Conservation (phyloP, 305 asterid species). For the Salvia sclarea region DNA sequence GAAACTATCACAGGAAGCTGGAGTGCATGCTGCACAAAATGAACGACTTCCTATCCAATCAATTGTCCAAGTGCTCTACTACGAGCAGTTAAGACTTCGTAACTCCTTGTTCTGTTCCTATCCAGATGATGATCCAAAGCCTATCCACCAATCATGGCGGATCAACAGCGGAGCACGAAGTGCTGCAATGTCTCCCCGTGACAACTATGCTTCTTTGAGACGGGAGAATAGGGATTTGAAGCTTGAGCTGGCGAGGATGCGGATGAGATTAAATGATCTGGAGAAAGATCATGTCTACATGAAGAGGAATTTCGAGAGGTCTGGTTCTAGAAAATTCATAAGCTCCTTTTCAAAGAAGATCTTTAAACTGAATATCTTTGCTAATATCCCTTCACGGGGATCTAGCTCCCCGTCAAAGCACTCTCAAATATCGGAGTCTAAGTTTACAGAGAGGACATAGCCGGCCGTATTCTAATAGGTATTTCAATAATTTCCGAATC, state of each 20-base stretch:
- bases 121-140: constrained; percentile 80
- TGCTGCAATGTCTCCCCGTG: constrained; percentile 91
- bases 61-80: constrained; percentile 85
- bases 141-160: constrained; percentile 81
- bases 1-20: constrained; percentile 89
- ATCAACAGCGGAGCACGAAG: constrained; percentile 89
- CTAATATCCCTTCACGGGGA: constrained; percentile 58
- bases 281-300: constrained; percentile 65
- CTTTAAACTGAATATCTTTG: constrained; percentile 69
- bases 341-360: constrained; percentile 75
- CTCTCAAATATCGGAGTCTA: constrained; percentile 72
- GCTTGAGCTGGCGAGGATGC: constrained; percentile 84
- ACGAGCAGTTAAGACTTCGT: constrained; percentile 84
- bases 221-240: constrained; percentile 88
- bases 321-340: constrained; percentile 67
- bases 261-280: constrained; percentile 91
- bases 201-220: constrained; percentile 89
- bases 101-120: constrained; percentile 64
- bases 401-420: constrained; percentile 81
- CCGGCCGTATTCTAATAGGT: constrained; percentile 22
- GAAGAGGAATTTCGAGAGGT: constrained; percentile 88
- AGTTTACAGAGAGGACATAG: constrained; percentile 61
- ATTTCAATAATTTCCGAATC: constrained; percentile 20
- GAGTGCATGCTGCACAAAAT: constrained; percentile 96
- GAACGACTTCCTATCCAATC: constrained; percentile 96